Percentiles rank a stretch among this genome's conserved stretches.
Conservation (phyloP, 2,329 filamentous ascomycete genomes). For the Fusarium sp. region DNA sequence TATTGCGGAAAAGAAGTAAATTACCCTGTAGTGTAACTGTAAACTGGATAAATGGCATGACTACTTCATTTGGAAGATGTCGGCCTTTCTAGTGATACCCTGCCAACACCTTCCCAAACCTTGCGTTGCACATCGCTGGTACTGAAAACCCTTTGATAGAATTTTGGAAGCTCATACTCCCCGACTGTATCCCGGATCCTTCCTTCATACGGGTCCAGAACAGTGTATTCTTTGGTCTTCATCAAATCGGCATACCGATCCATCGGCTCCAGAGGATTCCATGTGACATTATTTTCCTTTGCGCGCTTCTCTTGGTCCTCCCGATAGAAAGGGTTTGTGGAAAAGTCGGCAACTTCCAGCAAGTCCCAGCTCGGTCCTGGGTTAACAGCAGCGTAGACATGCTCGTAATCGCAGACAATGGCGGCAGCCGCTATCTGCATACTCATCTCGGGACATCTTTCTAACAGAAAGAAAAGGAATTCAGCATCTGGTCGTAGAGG, state of each 20-base stretch:
- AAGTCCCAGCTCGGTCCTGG: background rate
- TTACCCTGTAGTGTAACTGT: no score
- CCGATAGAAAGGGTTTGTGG: background rate
- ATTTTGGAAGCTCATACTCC: rapidly evolving
- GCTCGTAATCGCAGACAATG: background rate
- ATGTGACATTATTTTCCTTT: background rate
- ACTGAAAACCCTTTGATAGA: background rate
- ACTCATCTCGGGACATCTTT: background rate
- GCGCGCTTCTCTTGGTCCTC: background rate
- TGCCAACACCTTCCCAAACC: background rate
- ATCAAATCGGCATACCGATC: background rate
- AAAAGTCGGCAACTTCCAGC: background rate
- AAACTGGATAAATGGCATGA: no score
- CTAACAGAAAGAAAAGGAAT: background rate
- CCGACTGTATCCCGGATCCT: background rate
- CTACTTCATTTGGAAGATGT: no score
- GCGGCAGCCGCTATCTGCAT: background rate
- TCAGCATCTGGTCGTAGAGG: background rate
- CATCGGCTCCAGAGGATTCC: background rate
- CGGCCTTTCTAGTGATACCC: background rate
- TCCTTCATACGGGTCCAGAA: background rate
- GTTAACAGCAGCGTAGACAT: background rate
- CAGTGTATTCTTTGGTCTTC: background rate
- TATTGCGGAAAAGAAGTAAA: no score
- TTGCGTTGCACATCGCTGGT: background rate